Base-by-base conservation (phyloP, 192 early-diverging fungal genomes). In the Coemansia sp. region DNA sequence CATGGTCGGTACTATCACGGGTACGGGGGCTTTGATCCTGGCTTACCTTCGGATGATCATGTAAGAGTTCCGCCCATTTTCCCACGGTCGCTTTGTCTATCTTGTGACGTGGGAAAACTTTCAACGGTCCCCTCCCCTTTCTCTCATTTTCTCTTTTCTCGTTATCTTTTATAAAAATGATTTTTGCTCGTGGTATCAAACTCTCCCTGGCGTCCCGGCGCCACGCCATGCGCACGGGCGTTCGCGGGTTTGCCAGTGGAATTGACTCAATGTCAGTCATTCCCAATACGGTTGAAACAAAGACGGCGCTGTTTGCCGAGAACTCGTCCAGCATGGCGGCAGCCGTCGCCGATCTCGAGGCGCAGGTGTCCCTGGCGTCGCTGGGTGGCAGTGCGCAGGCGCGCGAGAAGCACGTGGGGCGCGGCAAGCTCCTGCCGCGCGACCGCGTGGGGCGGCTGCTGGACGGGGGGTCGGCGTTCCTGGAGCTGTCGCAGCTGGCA, bases 401-500 rank as follows among this genome's bases (percentile, higher is more conserved):
- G 36, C 85, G 96, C 31, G 84, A 91, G 53, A 86, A 93, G 63
- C 96, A 98, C 79, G 64, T 94, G 23, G 75, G 75, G 6, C 88
- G 93, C 25, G 89, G 90, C 34, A 98, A 98, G 85, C 77, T 98
- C 55, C 83, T 98, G 41, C 93, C 95, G 25, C 88, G 96, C 63
- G 94, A 98, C 67, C 86, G 95, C 38, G 65, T 78, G 5, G 72
- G 48, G 3, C 43, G 52, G 43, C 69, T 85, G 13, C 61, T 81
- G 37, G 70, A 80, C 50, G 23, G 37, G 6, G 79, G 94, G 21
- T 93, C 95, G 10, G 92, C 94, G 14, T 97, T 98, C 83, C 83
- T 98, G 36, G 96, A 98, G 83, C 85, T 98, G 59, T 94, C 92
- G 61, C 93, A 94, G 69, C 87, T 98, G 80, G 96, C 96, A 35